Conservation (phyloP, 2,329 filamentous ascomycete species). For the Passalora sequoiae region DNA sequence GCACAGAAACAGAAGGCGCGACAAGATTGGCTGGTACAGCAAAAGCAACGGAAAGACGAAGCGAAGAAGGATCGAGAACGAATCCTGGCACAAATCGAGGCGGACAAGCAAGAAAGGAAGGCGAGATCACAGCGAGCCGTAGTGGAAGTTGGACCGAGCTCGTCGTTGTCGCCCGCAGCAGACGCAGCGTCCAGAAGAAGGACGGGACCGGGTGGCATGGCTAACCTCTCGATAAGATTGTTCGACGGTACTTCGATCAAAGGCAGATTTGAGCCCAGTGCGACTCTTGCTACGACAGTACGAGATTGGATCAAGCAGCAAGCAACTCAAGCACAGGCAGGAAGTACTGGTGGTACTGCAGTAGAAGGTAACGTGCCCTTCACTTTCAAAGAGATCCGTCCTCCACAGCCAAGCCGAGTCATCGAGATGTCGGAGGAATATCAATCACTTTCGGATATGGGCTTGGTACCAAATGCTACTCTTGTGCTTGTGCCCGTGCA, state of each 20-base stretch:
- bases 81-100: constrained; percentile 69
- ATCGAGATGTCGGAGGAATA: constrained; percentile 73
- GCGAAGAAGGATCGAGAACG: constrained; percentile 64
- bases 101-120: constrained; percentile 66
- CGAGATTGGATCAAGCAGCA: constrained; percentile 69
- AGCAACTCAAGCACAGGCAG: constrained; percentile 13
- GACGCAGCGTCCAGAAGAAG: constrained; percentile 17
- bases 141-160: constrained; percentile 11
- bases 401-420: constrained; percentile 67
- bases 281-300: constrained; percentile 62
- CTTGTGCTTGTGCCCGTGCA: constrained; percentile 72
- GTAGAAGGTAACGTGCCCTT: constrained; percentile 53
- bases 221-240: constrained; percentile 65
- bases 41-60: constrained; percentile 60
- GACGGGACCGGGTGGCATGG: constrained; percentile 23
- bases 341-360: constrained; percentile 38
- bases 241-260: constrained; percentile 80
- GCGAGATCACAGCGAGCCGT: constrained; percentile 46
- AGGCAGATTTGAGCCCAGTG: constrained; percentile 57
- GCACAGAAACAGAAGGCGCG: constrained; percentile 29
- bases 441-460: constrained; percentile 62
- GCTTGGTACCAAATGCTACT: constrained; percentile 72
- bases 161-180: constrained; percentile 13
- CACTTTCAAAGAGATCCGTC: constrained; percentile 76
- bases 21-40: constrained; percentile 33